Evolutionary conservation across 345 rosid species (phyloP), one percentile per base, ranked within the genome.

Genomic region (Melaleuca alternifolia): DNA sequence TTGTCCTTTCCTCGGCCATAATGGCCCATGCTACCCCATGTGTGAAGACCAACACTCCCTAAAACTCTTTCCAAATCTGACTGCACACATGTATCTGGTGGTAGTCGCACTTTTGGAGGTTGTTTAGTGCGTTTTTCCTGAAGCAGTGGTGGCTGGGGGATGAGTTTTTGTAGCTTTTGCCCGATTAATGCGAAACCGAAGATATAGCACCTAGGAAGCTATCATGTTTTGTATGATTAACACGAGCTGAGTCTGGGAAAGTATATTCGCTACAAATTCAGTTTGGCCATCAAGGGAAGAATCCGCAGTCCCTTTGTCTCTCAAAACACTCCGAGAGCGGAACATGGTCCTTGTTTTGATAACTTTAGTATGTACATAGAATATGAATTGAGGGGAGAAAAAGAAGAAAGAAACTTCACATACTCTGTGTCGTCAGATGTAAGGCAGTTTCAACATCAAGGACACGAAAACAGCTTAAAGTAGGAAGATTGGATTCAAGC

Each of bases 401-500:
- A 62, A 37, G 48, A 30, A 26, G 48, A 44, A 16, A 51, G 79
- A 37, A 9, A 4, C 59, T 54, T 23, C 59, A 23, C 59, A 23
- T 23, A 6, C n/a, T 21, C 26, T 3, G n/a, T 23, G 59, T 54
- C 59, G 10, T 54, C 59, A 8, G n/a, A 54, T 23, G 59, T 24
- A n/a, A 8, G 59, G 44, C 46, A 18, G 1, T 65, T 65, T 30
- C 23, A 28, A 59, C 71, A 59, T 59, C 77, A 20, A 30, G 71
- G 71, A 1, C 37, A 33, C 30, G 7, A 1, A 44, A 82, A 53
- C 37, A 16, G 44, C 46, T 61, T 5, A 41, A 24, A 18, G 44
- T 2, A 4, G 11, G 23, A 41, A 33, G 79, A 33, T 71, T 71
- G 61, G 9, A 44, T 48, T 88, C 85, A 96, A 71, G 99, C 99